Evolutionary conservation across 176 grass and related monocot genomes (phyloP).

Genomic region (Oryza australiensis): DNA sequence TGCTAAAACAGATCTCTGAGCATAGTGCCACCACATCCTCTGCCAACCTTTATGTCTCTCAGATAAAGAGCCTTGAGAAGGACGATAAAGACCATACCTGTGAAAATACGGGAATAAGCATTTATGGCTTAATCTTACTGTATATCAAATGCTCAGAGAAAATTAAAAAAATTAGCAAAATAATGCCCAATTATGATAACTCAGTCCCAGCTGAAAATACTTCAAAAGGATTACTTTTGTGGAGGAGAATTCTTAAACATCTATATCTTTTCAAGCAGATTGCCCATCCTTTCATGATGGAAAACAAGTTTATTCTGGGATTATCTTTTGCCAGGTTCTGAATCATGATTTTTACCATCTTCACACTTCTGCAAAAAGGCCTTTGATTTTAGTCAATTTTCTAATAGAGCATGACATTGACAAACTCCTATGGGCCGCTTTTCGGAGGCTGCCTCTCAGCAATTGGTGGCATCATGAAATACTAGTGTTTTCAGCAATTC

Average conservation of each 20-base stretch:
- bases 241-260: not conserved
- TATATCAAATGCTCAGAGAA: slow-evolving; percentile 15
- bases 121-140: not conserved
- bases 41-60: slow-evolving; percentile 85
- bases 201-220: too few species aligned
- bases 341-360: not conserved
- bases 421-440: not conserved
- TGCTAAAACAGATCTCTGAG: slow-evolving; percentile 60
- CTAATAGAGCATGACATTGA: not conserved
- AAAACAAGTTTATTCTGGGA: not conserved
- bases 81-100: slow-evolving; percentile 91
- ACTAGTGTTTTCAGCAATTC: not conserved
- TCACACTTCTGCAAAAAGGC: not conserved
- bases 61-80: slow-evolving; percentile 66
- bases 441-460: not conserved
- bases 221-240: not conserved
- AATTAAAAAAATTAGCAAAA: not conserved
- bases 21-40: slow-evolving; percentile 86
- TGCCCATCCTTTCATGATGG: not conserved
- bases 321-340: not conserved
- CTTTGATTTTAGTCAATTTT: not conserved
- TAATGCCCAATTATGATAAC: not conserved
- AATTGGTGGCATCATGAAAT: not conserved
- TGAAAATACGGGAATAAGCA: slow-evolving; percentile 29
- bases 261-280: not conserved